phyloP scores from a whole-genome alignment of 176 grass and related monocot genomes.

The Eragrostis nindensis region DNA sequence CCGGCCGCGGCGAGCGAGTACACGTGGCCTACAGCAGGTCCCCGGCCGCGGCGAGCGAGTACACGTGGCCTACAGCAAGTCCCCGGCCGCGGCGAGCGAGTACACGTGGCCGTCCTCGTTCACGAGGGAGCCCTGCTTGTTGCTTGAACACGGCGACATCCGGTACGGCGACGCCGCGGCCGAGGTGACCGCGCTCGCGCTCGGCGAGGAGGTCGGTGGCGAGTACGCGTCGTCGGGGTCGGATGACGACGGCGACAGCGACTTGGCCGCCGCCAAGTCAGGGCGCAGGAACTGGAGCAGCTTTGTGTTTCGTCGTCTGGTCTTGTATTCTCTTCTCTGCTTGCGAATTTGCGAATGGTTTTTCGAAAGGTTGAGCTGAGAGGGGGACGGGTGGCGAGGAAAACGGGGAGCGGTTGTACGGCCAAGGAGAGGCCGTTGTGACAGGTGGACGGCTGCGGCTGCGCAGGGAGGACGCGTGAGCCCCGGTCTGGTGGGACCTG shows the following conservation, averaged over 20 bases:
- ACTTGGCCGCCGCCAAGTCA: constrained; percentile 5
- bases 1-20: constrained; percentile 73
- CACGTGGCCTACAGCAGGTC: constrained; percentile 80
- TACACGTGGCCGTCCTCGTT: constrained; percentile 84
- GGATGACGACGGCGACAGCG: neutral
- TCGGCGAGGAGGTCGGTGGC: neutral
- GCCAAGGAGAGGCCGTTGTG: neutral
- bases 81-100: constrained; percentile 63
- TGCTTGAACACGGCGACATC: constrained; percentile 55
- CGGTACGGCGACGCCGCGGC: constrained; percentile 45
- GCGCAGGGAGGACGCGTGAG: neutral
- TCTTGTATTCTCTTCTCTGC: too few relatives aligned
- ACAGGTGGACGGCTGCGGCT: constrained; percentile 48
- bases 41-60: constrained; percentile 67
- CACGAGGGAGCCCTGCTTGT: constrained; percentile 67
- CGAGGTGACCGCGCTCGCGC: neutral
- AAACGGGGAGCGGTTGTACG: neutral
- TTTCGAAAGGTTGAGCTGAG: too few relatives aligned
- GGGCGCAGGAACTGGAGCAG: constrained; percentile 52
- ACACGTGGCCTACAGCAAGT: constrained; percentile 84
- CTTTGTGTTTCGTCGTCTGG: constrained; percentile 34
- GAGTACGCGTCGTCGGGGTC: constrained; percentile 25
- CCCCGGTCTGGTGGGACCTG: too few relatives aligned
- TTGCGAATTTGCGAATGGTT: too few relatives aligned
- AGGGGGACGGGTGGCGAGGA: too few relatives aligned